phyloP scores from a whole-genome alignment of 2,329 filamentous ascomycete genomes.

The Coleophoma crateriformis region DNA sequence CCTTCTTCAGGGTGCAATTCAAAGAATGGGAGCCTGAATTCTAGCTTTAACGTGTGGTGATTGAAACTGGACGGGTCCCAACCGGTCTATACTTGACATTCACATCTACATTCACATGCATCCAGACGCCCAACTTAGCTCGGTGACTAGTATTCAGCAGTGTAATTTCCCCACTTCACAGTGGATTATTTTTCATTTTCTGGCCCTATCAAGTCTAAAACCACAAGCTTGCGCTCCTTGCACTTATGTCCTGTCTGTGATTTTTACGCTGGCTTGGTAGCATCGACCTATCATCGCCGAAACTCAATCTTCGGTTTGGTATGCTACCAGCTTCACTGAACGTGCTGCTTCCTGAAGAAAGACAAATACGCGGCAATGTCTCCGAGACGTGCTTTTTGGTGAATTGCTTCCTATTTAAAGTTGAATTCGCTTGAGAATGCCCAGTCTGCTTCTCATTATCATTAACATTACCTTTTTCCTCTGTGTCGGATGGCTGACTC shows the following conservation, averaged over 20 bases:
- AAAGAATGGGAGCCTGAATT: conserved; percentile 9
- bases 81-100: no score
- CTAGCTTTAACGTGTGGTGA: no score
- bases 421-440: background rate
- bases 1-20: conserved; percentile 10
- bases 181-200: background rate
- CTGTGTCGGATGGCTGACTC: no score
- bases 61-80: no score
- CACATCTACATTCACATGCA: no score
- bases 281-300: conserved; percentile 19
- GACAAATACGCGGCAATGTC: conserved; percentile 13
- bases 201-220: conserved; percentile 3
- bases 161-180: background rate
- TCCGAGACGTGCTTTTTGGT: conserved; percentile 7
- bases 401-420: background rate
- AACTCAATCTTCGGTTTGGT: conserved; percentile 11
- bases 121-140: background rate
- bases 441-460: background rate
- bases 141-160: background rate
- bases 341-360: background rate
- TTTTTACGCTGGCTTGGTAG: conserved; percentile 18
- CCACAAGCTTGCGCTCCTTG: conserved; percentile 18
- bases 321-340: background rate
- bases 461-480: no score
- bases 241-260: background rate